Percentiles rank a stretch among this genome's conserved stretches.
These are phyloP conservation scores for Globisporangium spinosum DNA, from an alignment of 352 stramenopile genomes.

Conservation along the genomic window DNA sequence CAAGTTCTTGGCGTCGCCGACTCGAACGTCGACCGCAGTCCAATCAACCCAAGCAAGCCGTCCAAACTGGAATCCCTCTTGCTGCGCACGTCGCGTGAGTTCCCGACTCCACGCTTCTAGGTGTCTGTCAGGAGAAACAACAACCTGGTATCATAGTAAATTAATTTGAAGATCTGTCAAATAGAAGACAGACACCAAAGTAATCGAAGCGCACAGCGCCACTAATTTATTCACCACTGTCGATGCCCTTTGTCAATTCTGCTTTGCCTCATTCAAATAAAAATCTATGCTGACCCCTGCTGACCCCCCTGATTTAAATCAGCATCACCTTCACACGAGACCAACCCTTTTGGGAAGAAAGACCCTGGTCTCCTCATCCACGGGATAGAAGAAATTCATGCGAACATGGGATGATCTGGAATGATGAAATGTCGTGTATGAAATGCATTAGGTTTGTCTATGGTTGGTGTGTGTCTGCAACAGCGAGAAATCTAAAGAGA, in stretches of 20 bases:
- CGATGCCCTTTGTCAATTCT: background rate
- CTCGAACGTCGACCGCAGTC: slow-evolving; percentile 66
- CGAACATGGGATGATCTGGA: background rate
- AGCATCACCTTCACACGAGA: background rate
- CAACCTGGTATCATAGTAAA: slow-evolving; percentile 14
- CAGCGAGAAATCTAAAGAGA: slow-evolving; percentile 5
- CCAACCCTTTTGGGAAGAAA: no score
- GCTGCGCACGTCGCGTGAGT: slow-evolving; percentile 78
- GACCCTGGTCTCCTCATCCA: no score
- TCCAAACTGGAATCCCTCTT: slow-evolving; percentile 83
- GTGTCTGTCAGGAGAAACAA: slow-evolving; percentile 12
- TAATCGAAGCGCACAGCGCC: slow-evolving; percentile 5
- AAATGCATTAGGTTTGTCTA: slow-evolving; percentile 1
- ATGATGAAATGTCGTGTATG: background rate
- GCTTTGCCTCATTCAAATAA: background rate
- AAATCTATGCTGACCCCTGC: background rate
- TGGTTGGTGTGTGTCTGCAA: slow-evolving; percentile 8
- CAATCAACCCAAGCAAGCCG: slow-evolving; percentile 68
- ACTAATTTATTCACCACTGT: slow-evolving; percentile 18
- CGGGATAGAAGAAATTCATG: background rate
- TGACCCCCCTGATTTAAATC: background rate
- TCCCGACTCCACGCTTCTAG: slow-evolving; percentile 73
- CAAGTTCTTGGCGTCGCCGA: slow-evolving; percentile 72
- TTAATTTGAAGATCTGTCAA: slow-evolving; percentile 12
- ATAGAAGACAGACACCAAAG: slow-evolving; percentile 7